These are phyloP conservation scores for Ceratocystis cacaofunesta DNA, from an alignment of 2,329 filamentous ascomycete species.

Conservation along the genomic window DNA sequence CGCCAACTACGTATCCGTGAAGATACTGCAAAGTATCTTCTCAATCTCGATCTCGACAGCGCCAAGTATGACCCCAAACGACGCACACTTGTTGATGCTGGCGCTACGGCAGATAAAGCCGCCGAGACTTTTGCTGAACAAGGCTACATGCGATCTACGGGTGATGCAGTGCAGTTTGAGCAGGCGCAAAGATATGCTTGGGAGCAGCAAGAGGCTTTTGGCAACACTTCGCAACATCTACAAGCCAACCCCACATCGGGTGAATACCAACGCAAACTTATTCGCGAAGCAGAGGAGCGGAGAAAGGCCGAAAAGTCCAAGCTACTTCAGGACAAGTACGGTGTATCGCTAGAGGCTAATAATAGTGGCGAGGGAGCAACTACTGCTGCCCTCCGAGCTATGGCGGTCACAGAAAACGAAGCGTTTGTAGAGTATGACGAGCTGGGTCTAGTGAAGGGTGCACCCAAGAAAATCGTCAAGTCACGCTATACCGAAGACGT, in stretches of 20 bases:
- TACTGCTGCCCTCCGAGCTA: conserved; percentile 43
- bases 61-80: conserved; percentile 98
- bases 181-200: conserved; percentile 80
- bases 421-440: conserved; percentile 91
- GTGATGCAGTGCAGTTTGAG: conserved; percentile 87
- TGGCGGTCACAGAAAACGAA: conserved; percentile 66
- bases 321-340: conserved; percentile 68
- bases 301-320: conserved; percentile 55
- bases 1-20: conserved; percentile 83
- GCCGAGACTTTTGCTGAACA: conserved; percentile 80
- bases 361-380: conserved; percentile 24
- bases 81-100: conserved; percentile 72
- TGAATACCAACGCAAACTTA: conserved; percentile 68
- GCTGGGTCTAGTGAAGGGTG: conserved; percentile 76
- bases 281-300: conserved; percentile 55
- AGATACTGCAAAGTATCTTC: conserved; percentile 90
- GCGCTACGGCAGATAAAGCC: conserved; percentile 65
- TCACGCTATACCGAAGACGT: conserved; percentile 90
- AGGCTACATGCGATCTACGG: conserved; percentile 74
- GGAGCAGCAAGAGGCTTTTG: conserved; percentile 78
- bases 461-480: conserved; percentile 56
- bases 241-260: conserved; percentile 95
- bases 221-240: conserved; percentile 68
- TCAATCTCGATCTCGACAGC: conserved; percentile 89
- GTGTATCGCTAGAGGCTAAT: conserved; percentile 70